Conservation (phyloP, 1,284 basidiomycete genomes). For the Sporisorium graminicola region DNA sequence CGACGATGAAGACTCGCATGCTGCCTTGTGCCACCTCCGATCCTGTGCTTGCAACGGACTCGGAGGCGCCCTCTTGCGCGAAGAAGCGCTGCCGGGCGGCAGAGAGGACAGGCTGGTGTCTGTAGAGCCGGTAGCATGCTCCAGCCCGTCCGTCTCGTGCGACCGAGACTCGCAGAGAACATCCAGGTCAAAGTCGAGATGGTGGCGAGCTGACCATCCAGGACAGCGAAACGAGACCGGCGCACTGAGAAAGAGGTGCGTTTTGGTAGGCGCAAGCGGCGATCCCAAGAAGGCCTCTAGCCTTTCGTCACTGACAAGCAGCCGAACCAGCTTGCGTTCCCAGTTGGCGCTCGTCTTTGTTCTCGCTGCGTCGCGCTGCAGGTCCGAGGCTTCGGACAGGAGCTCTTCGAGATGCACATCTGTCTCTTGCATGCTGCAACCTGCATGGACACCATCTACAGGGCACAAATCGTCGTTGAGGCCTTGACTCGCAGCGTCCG, state of each 20-base stretch:
- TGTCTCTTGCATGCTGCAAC: not conserved
- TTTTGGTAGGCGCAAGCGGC: slow-evolving; percentile 30
- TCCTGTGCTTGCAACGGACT: slow-evolving; percentile 12
- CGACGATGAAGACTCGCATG: slow-evolving; percentile 25
- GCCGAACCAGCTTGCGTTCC: slow-evolving; percentile 56
- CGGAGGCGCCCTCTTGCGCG: slow-evolving; percentile 14
- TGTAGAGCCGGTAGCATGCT: not conserved
- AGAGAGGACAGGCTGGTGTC: slow-evolving; percentile 14
- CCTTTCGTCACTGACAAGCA: slow-evolving; percentile 35
- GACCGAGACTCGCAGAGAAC: slow-evolving; percentile 1
- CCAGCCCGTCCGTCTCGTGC: not conserved
- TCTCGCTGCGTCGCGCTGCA: slow-evolving; percentile 25
- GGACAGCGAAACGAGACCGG: slow-evolving; percentile 39
- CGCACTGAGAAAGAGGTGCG: slow-evolving; percentile 47
- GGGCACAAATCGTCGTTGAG: not conserved
- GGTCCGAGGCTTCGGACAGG: slow-evolving; percentile 9
- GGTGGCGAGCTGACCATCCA: slow-evolving; percentile 50
- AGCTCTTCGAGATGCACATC: slow-evolving; percentile 3
- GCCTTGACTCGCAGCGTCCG: not conserved
- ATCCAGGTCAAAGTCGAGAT: slow-evolving; percentile 43
- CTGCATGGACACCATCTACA: not conserved
- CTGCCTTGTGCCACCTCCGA: slow-evolving; percentile 16
- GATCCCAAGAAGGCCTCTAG: slow-evolving; percentile 26
- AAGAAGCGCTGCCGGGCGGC: not conserved
- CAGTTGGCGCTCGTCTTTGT: slow-evolving; percentile 47